These are phyloP conservation scores for Lactuca saligna DNA, from an alignment of 129 eudicot species.

Conservation along the genomic window DNA sequence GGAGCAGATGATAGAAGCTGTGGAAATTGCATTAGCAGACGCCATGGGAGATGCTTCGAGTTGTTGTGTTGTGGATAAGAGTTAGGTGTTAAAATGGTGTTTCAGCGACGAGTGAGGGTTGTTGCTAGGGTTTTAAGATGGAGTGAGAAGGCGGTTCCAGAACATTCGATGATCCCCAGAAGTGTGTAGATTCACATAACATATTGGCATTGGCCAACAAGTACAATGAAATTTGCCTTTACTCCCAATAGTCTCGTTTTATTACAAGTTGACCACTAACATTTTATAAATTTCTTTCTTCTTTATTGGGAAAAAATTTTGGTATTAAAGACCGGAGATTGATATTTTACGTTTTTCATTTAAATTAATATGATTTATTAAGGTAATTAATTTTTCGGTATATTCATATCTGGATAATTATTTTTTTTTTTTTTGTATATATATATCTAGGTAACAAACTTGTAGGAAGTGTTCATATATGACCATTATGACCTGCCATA, in stretches of 20 bases:
- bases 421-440: no score
- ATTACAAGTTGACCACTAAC: not conserved
- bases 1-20: constrained; percentile 63
- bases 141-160: constrained; percentile 35
- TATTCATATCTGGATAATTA: no score
- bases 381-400: no score
- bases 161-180: constrained; percentile 48
- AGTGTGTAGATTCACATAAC: constrained; percentile 28
- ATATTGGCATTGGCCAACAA: constrained; percentile 1
- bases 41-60: constrained; percentile 51
- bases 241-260: not conserved
- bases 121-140: constrained; percentile 32
- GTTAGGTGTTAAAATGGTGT: not conserved
- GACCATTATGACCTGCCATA: no score
- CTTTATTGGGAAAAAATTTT: not conserved
- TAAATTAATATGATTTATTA: no score
- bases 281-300: not conserved
- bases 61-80: constrained; percentile 15
- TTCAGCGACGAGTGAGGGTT: not conserved
- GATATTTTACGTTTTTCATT: no score
- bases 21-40: constrained; percentile 75
- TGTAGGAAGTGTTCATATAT: no score
- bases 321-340: not conserved
- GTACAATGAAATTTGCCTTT: constrained; percentile 6
- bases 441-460: no score